Conservation (phyloP, 371 early-diverging fungal genomes). For the Syncephalastrum contaminatum region DNA sequence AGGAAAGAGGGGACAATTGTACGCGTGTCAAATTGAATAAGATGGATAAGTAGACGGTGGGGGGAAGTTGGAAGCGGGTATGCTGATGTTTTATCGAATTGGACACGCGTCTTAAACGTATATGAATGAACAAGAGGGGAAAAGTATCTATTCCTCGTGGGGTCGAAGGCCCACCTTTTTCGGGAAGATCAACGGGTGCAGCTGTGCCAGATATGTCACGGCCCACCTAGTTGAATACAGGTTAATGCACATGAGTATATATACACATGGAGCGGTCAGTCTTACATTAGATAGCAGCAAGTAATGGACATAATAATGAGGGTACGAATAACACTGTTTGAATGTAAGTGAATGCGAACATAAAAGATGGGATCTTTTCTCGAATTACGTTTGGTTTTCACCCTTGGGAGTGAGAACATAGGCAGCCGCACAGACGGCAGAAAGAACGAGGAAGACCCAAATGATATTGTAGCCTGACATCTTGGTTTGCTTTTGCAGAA, state of each 20-base stretch:
- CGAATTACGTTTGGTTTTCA: conserved; percentile 59
- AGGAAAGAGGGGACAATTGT: too few relatives aligned
- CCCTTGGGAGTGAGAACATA: conserved; percentile 59
- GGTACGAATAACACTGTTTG: conserved; percentile 59
- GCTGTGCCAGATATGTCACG: conserved; percentile 73
- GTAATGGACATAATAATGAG: conserved; percentile 68
- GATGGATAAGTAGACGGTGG: too few relatives aligned
- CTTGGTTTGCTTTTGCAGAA: too few relatives aligned
- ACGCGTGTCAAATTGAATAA: too few relatives aligned
- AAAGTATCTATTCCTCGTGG: conserved; percentile 15
- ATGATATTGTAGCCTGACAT: conserved; percentile 62
- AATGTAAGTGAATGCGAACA: neutral
- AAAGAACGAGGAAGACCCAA: conserved; percentile 50
- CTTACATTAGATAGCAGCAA: conserved; percentile 66
- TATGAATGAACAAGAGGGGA: too few relatives aligned
- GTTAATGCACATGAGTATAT: conserved; percentile 1
- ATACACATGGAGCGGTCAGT: conserved; percentile 1
- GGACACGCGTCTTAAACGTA: too few relatives aligned
- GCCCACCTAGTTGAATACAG: conserved; percentile 60
- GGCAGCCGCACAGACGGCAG: conserved; percentile 38
- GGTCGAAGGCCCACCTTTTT: conserved; percentile 64
- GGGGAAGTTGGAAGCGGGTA: too few relatives aligned
- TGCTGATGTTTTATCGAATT: too few relatives aligned
- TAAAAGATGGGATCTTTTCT: neutral
- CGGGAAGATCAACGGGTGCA: conserved; percentile 69